These are phyloP conservation scores for Gossypium schwendimanii DNA, from an alignment of 441 rosid genomes.

Conservation along the genomic window DNA sequence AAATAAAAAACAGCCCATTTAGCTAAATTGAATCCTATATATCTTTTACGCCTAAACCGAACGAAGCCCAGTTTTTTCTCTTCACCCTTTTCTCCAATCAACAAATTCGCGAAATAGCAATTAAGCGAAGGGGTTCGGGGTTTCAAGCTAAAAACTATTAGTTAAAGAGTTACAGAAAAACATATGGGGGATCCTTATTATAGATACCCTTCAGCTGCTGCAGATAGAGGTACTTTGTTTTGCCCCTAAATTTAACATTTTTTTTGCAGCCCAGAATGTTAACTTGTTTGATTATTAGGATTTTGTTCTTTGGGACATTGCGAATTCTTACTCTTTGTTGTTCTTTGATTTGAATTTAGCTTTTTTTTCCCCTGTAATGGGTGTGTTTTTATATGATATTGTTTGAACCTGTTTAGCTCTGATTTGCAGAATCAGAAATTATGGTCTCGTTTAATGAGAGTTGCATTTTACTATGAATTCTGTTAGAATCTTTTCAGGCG, in stretches of 20 bases:
- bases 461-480: background rate
- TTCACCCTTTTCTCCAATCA: background rate
- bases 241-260: background rate
- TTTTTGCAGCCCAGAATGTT: background rate
- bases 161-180: background rate
- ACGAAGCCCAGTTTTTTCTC: background rate
- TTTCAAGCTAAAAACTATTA: background rate
- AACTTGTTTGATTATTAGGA: background rate
- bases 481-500: background rate
- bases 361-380: background rate
- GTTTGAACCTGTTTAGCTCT: background rate
- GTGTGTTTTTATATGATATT: background rate
- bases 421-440: background rate
- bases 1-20: background rate
- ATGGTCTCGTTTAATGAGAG: background rate
- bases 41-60: background rate
- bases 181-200: slow-evolving; percentile 9
- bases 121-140: background rate
- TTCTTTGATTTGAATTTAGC: background rate
- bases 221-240: background rate
- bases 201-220: background rate
- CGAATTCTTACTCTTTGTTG: background rate
- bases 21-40: background rate
- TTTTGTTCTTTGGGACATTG: background rate
- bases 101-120: background rate